phyloP scores from a whole-genome alignment of 768 basidiomycete genomes.

The Rhizopogon sp. region DNA sequence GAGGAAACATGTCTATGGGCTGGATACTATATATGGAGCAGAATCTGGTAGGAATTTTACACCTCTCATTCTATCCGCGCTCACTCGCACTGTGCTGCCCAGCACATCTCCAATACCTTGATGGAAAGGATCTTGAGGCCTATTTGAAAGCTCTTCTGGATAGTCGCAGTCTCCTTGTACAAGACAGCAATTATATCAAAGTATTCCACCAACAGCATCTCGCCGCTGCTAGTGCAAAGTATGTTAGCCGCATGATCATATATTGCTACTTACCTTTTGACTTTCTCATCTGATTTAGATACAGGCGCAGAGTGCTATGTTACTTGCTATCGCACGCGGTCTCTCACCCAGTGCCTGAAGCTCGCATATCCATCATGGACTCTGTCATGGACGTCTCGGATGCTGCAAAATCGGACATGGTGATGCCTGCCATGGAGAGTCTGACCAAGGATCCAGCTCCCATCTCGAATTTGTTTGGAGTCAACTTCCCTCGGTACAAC shows the following conservation, averaged over 20 bases:
- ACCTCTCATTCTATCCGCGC: neutral
- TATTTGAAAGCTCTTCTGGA: conserved; percentile 52
- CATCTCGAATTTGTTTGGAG: conserved; percentile 31
- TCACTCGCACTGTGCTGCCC: conserved; percentile 17
- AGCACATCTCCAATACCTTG: conserved; percentile 61
- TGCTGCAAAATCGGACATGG: conserved; percentile 41
- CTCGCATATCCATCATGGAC: conserved; percentile 51
- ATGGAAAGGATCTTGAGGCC: conserved; percentile 53
- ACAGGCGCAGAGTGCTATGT: conserved; percentile 67
- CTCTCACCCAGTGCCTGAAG: conserved; percentile 42
- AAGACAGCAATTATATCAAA: conserved; percentile 55
- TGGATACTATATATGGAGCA: conserved; percentile 69
- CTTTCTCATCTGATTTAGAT: conserved; percentile 34
- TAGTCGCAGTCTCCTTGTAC: conserved; percentile 49
- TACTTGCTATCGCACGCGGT: conserved; percentile 78
- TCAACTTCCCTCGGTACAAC: conserved; percentile 29
- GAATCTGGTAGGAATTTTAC: conserved; percentile 41
- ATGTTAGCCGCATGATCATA: conserved; percentile 28
- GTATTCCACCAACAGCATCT: conserved; percentile 59
- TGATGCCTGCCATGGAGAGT: conserved; percentile 53
- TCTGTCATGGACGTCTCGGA: conserved; percentile 37
- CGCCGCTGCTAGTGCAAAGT: conserved; percentile 40
- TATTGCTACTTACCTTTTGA: neutral
- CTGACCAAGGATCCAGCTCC: conserved; percentile 23
- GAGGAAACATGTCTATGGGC: conserved; percentile 57